Evolutionary conservation across 1,139 yeast species (phyloP).

Genomic region (Geotrichum macrosporum): DNA sequence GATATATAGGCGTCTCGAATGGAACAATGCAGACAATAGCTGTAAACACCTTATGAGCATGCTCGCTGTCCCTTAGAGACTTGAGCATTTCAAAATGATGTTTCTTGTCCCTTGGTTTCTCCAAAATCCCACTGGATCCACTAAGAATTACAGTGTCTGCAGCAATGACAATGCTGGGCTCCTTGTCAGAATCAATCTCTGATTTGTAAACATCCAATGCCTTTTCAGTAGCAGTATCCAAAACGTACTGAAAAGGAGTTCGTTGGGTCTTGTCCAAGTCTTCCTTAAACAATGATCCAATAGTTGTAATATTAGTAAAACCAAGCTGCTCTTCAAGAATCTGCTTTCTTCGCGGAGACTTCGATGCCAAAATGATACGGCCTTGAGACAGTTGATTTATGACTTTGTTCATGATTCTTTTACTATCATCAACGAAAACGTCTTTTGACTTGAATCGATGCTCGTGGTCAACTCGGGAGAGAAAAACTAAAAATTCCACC

Average conservation of each 20-base stretch:
- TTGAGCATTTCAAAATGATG: conserved; percentile 50
- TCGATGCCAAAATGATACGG: conserved; percentile 66
- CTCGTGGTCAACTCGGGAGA: too few relatives aligned
- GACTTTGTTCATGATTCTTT: conserved; percentile 17
- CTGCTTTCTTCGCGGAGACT: conserved; percentile 75
- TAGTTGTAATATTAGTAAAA: conserved; percentile 45
- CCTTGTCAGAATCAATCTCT: conserved; percentile 38
- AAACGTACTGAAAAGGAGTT: conserved; percentile 60
- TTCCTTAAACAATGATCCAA: conserved; percentile 67
- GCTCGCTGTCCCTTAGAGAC: conserved; percentile 42
- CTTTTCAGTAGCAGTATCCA: conserved; percentile 64
- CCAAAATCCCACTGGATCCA: conserved; percentile 52
- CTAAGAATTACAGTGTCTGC: conserved; percentile 86
- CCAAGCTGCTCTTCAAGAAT: conserved; percentile 61
- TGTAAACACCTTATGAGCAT: conserved; percentile 57
- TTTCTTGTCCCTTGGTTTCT: conserved; percentile 61
- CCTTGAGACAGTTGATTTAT: conserved; percentile 19
- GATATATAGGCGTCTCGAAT: conserved; percentile 38
- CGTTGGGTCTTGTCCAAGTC: conserved; percentile 54
- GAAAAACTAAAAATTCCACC: too few relatives aligned
- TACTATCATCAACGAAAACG: too few relatives aligned
- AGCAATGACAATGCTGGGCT: conserved; percentile 51
- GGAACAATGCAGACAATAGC: conserved; percentile 58
- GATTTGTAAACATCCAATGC: conserved; percentile 53
- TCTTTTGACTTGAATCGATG: too few relatives aligned